Conservation (phyloP, 2,329 filamentous ascomycete species). For the Passalora sequoiae region DNA sequence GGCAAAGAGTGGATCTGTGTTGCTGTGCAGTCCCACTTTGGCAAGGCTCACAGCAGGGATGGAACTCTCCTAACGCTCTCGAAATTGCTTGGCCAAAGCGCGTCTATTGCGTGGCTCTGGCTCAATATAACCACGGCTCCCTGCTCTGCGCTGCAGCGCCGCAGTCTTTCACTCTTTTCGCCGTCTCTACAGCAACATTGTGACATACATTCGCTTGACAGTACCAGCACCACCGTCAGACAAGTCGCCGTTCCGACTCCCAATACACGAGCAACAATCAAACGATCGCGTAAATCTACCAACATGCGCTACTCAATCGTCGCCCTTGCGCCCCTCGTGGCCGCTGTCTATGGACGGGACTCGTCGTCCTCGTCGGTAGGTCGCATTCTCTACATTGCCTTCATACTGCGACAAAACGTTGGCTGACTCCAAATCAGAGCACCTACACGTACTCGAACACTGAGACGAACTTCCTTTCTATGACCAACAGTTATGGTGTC, state of each 20-base stretch:
- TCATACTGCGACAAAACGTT: too few species aligned
- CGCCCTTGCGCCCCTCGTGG: conserved; percentile 41
- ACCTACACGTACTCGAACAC: conserved; percentile 39
- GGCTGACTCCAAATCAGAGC: too few species aligned
- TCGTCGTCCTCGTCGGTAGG: too few species aligned
- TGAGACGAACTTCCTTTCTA: conserved; percentile 41
- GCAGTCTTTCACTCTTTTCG: background rate
- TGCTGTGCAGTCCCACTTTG: background rate
- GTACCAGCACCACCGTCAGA: background rate
- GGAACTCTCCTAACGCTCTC: background rate
- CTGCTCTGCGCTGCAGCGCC: background rate
- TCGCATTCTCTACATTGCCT: too few species aligned
- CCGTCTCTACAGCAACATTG: background rate
- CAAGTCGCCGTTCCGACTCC: background rate
- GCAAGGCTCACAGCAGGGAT: background rate
- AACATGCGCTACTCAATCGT: conserved; percentile 34
- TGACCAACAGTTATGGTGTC: conserved; percentile 48
- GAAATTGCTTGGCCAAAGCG: background rate
- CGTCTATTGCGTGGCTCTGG: too few species aligned
- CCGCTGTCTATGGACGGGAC: conserved; percentile 39
- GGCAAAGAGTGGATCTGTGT: background rate
- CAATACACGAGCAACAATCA: background rate
- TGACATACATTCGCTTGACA: background rate
- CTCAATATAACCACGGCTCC: too few species aligned
- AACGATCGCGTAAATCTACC: too few species aligned